These are phyloP conservation scores for Nadsonia starkeyi-henricii DNA, from an alignment of 1,139 yeast species.

Conservation along the genomic window DNA sequence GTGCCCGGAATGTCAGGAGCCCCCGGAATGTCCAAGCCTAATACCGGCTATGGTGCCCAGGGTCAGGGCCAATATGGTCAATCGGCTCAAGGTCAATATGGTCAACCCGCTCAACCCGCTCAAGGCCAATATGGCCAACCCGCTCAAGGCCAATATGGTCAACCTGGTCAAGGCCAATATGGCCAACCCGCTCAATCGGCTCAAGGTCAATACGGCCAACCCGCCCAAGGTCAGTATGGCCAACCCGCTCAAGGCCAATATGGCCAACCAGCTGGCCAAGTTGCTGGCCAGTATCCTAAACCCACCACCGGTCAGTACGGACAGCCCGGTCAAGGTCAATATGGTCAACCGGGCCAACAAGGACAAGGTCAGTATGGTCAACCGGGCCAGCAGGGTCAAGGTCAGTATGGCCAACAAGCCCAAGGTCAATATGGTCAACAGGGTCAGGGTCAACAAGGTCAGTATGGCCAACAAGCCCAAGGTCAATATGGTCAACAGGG, in stretches of 20 bases:
- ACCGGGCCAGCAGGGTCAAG: slow-evolving; percentile 5
- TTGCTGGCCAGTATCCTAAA: no score
- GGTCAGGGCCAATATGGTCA: slow-evolving; percentile 5
- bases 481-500: slow-evolving; percentile 3
- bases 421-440: slow-evolving; percentile 6
- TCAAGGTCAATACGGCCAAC: background rate
- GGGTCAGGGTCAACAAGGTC: slow-evolving; percentile 4
- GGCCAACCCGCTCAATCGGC: slow-evolving; percentile 8
- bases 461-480: slow-evolving; percentile 7
- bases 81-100: slow-evolving; percentile 7
- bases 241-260: slow-evolving; percentile 8
- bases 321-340: slow-evolving; percentile 5
- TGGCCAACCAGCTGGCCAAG: slow-evolving; percentile 1
- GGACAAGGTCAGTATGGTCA: background rate
- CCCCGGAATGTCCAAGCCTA: slow-evolving; percentile 3
- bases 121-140: background rate
- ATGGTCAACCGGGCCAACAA: background rate
- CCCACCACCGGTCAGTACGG: slow-evolving; percentile 9
- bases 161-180: slow-evolving; percentile 6
- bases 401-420: slow-evolving; percentile 7
- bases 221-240: slow-evolving; percentile 7
- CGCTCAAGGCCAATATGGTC: slow-evolving; percentile 6
- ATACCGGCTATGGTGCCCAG: slow-evolving; percentile 6
- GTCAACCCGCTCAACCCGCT: no score
- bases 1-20: slow-evolving; percentile 3